Evolutionary conservation across 768 basidiomycete species (phyloP), one percentile per base, ranked within the genome.

Genomic region (Serendipita sp.): DNA sequence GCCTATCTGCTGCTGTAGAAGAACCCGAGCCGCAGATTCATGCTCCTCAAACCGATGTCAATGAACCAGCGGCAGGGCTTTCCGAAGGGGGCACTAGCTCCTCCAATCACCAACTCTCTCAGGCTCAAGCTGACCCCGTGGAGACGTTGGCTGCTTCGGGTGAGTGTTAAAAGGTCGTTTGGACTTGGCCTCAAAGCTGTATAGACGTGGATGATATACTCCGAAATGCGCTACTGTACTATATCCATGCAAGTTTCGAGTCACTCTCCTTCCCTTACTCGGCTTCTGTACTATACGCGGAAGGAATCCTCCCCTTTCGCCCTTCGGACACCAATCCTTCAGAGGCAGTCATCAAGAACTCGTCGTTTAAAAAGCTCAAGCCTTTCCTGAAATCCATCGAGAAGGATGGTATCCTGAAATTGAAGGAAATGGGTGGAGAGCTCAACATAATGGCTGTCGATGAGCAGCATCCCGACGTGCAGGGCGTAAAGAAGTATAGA

Each of bases 351-450:
- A 86, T 94, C 72, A 92, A 88, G 69, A 79, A 85, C 8, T 92
- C 89, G 0, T 79, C 80, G 1, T 81, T 85, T 76, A 96, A 93
- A 74, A 89, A 89, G 8, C 78, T 94, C 18, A 80, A 85, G 1
- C 79, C 85, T 1, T 93, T 95, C 76, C 78, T 96, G 69, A 92
- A 88, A 72, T 70, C 80, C 16, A 77, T 80, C 16, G 88, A 90
- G 67, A 94, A 94, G 71, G 81, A 83, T 5, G 80, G 80, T 0
- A 72, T 96, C 28, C 70, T 95, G 44, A 83, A 83, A 11, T 76
- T 86, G 28, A 96, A 95, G 58, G 65, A 60, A n/a, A 60, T 60
- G 1, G 24, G 28, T 4, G 56, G 84, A 7, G 70, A 67, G 68
- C 69, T 64, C 38, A 67, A 41, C 24, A 41, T 71, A 8, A 78